phyloP scores from a whole-genome alignment of 2,329 filamentous ascomycete genomes.

The Beauveria brongniartii region DNA sequence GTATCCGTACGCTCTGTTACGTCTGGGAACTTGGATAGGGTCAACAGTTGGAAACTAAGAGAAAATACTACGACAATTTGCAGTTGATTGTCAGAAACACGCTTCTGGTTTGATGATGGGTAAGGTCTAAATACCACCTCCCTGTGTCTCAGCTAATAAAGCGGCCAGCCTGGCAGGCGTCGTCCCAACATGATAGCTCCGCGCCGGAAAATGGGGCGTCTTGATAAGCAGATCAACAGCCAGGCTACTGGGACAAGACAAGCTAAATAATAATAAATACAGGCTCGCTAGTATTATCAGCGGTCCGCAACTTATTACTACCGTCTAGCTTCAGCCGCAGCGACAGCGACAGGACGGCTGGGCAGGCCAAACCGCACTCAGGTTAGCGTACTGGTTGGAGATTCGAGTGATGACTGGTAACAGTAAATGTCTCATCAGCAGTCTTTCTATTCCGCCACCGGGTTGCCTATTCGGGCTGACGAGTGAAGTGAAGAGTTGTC shows the following conservation, averaged over 20 bases:
- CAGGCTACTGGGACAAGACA: neutral
- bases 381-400: neutral
- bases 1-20: no score
- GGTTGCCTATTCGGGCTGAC: neutral
- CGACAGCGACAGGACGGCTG: neutral
- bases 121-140: conserved; percentile 1
- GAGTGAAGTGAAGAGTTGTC: neutral
- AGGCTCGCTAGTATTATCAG: neutral
- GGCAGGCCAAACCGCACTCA: neutral
- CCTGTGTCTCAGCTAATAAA: conserved; percentile 3
- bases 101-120: neutral
- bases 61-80: no score
- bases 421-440: no score
- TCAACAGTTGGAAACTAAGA: no score
- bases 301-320: neutral
- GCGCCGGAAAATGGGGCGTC: neutral
- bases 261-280: neutral
- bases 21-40: no score
- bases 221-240: conserved; percentile 5
- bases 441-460: neutral
- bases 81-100: no score
- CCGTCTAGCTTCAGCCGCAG: neutral
- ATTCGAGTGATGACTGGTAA: no score
- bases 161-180: neutral
- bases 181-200: neutral